These are phyloP conservation scores for Carex cristatella DNA, from an alignment of 176 grass and related monocot species.

Conservation along the genomic window DNA sequence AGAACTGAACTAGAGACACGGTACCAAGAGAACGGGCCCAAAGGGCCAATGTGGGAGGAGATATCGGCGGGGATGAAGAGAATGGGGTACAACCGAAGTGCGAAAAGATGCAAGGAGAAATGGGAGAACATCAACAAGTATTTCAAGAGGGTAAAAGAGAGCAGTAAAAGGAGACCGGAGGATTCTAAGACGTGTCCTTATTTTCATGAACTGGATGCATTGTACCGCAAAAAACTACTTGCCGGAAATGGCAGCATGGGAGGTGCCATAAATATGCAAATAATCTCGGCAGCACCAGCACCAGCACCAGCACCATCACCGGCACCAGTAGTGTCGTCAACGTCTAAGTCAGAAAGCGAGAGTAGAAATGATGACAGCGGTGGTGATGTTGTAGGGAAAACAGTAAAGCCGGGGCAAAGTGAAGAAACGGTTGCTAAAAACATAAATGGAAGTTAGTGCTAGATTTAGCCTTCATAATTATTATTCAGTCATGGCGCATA, in stretches of 20 bases:
- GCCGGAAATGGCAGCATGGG: background rate
- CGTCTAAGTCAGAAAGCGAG: slow-evolving; percentile 25
- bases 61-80: slow-evolving; percentile 66
- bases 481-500: slow-evolving; percentile 1
- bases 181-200: slow-evolving; percentile 93
- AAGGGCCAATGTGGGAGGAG: slow-evolving; percentile 86
- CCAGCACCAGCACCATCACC: too few relatives aligned
- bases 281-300: background rate
- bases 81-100: slow-evolving; percentile 71
- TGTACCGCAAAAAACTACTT: slow-evolving; percentile 52
- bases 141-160: slow-evolving; percentile 94
- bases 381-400: slow-evolving; percentile 23
- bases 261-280: background rate
- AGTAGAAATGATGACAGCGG: slow-evolving; percentile 39
- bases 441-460: slow-evolving; percentile 20
- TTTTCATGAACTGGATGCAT: slow-evolving; percentile 82
- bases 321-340: background rate
- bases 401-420: background rate
- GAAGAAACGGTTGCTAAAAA: slow-evolving; percentile 6
- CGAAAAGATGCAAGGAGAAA: slow-evolving; percentile 96
- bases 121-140: slow-evolving; percentile 99
- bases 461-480: background rate
- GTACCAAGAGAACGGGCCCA: slow-evolving; percentile 50
- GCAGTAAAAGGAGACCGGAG: slow-evolving; percentile 72
- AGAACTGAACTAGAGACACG: slow-evolving; percentile 52